Conservation (phyloP, 805 yeast genomes). For the Jamesozyma spencerorum region DNA sequence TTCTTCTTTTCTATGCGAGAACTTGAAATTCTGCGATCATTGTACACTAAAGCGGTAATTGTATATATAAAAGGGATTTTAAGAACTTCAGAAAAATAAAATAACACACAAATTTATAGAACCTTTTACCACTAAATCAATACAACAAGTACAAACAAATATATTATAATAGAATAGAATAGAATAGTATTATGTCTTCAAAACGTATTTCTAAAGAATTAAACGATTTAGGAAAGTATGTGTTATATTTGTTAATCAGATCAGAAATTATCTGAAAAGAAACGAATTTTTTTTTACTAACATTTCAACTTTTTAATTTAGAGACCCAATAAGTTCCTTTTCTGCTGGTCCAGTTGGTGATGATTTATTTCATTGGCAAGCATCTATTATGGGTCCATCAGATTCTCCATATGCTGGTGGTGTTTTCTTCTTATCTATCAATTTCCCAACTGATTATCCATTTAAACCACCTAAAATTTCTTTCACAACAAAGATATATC, state of each 20-base stretch:
- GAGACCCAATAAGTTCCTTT: slow-evolving; percentile 98
- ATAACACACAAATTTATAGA: slow-evolving; percentile 2
- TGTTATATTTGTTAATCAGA: slow-evolving; percentile 14
- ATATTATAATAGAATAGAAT: neutral
- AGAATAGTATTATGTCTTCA: slow-evolving; percentile 57
- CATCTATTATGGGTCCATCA: slow-evolving; percentile 97
- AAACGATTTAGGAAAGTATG: slow-evolving; percentile 88
- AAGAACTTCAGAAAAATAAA: neutral
- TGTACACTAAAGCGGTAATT: neutral
- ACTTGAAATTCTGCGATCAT: no score
- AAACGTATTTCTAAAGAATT: slow-evolving; percentile 96
- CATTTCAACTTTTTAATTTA: slow-evolving; percentile 21
- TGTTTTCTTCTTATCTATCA: slow-evolving; percentile 89
- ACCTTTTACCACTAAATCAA: neutral
- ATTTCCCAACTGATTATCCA: slow-evolving; percentile 98
- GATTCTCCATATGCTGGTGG: slow-evolving; percentile 89
- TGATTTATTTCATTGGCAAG: slow-evolving; percentile 98
- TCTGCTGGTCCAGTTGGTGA: slow-evolving; percentile 99
- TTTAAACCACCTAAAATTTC: slow-evolving; percentile 94
- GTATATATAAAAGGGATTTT: neutral
- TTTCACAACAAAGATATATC: slow-evolving; percentile 93
- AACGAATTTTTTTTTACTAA: no score
- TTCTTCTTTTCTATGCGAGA: no score
- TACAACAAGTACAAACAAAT: neutral
- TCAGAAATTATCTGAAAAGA: no score